Conservation (phyloP, 148 eudicot genomes). For the Rhododendron ovatum region DNA sequence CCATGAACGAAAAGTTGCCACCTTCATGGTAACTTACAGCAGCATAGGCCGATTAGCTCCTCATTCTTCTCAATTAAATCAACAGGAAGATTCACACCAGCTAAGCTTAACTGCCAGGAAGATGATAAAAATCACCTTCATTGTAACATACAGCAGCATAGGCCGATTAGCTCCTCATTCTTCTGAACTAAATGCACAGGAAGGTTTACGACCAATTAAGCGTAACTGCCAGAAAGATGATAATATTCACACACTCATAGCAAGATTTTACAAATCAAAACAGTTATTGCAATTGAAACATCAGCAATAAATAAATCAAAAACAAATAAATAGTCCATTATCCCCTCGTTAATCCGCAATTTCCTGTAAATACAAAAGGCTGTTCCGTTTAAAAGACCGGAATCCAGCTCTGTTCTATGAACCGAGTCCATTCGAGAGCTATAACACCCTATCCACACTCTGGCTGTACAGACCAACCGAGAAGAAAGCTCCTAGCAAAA, state of each 20-base stretch:
- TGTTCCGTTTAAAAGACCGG: constrained; percentile 65
- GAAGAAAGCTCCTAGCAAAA: constrained; percentile 19
- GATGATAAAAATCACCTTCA: background rate
- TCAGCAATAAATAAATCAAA: background rate
- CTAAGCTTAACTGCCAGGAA: background rate
- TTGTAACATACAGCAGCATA: background rate
- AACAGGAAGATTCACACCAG: background rate
- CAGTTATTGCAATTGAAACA: background rate
- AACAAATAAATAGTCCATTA: constrained; percentile 2
- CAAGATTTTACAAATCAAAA: background rate
- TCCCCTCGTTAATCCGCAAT: constrained; percentile 9
- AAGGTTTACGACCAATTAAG: background rate
- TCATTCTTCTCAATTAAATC: background rate
- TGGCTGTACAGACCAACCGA: constrained; percentile 31
- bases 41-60: background rate
- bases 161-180: background rate
- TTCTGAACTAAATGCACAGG: background rate
- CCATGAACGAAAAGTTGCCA: background rate
- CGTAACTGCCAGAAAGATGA: background rate
- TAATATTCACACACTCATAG: background rate
- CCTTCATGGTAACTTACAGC: background rate
- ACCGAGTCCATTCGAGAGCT: constrained; percentile 17
- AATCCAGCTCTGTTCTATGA: constrained; percentile 38
- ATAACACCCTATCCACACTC: constrained; percentile 22
- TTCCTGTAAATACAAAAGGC: constrained; percentile 40